Evolutionary conservation across 768 basidiomycete species (phyloP), one percentile per base, ranked within the genome.

Genomic region (Russula emetica): DNA sequence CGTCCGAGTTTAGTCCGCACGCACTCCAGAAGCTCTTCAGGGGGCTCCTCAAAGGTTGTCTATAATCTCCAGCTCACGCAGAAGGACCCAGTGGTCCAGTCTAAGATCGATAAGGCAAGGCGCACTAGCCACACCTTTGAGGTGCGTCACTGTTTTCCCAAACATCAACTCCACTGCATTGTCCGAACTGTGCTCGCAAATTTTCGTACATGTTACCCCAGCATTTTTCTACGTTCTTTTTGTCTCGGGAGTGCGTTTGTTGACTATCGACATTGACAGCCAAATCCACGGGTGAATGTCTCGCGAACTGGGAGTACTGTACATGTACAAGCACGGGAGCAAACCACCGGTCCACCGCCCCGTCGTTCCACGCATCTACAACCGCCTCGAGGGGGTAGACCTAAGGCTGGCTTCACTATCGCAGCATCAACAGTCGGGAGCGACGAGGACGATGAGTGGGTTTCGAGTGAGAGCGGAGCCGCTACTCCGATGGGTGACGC

Each of bases 391-490:
- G 54, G 49, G 2, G 51, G 45, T 60, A 76, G 75, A 67, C 71
- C 74, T 13, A 85, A 83, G 70, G 70, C 76, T 26, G 85, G 83
- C 5, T 88, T 90, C 70, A 82, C 82, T 14, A 78, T 88, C 61
- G 78, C 85, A 10, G 81, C 78, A 56, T 76, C 81, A 34, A 76
- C 74, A 45, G 79, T 74, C 28, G 80, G 78, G 44, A 80, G 78
- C 14, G 84, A 84, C 26, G 68, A 71, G 62, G 87, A 88, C 13
- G 87, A 88, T 60, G 89, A 84, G 61, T 90, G 88, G 88, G 80
- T 87, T 1, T 90, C 88, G 30, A 88, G 85, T 71, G 87, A 88
- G 73, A 90, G 87, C 69, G 88, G 87, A 8, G 85, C 83, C 0
- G 87, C 76, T 0, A 90, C 88, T 1, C 89, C 88, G 24, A 52